Percentiles rank a stretch among this genome's conserved stretches.
Evolutionary conservation across 345 rosid species (phyloP).

Genomic region (Pelargonium nanum): DNA sequence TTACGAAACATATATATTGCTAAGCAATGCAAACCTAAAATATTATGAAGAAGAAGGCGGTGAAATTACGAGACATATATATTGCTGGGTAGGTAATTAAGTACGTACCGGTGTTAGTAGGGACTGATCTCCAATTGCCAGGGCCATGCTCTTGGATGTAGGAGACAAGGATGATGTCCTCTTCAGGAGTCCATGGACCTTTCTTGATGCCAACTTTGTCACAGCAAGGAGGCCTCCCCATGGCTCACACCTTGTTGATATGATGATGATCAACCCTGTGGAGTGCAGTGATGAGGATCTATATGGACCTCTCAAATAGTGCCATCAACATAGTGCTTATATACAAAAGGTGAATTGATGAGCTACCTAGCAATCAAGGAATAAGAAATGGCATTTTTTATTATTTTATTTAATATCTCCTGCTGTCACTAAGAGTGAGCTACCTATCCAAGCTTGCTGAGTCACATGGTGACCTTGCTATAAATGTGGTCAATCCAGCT

Average conservation of each 20-base stretch:
- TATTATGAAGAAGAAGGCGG: not conserved
- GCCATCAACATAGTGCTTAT: not conserved
- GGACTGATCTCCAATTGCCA: slow-evolving; percentile 96
- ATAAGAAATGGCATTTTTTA: too few species aligned
- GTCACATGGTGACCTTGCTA: too few species aligned
- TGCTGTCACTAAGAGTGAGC: too few species aligned
- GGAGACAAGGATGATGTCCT: slow-evolving; percentile 85
- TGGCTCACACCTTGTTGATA: slow-evolving; percentile 16
- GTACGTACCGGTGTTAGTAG: slow-evolving; percentile 68
- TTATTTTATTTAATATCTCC: too few species aligned
- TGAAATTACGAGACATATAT: not conserved
- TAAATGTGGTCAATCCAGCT: too few species aligned
- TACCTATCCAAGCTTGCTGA: too few species aligned
- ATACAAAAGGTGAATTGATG: too few species aligned
- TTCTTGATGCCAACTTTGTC: slow-evolving; percentile 85
- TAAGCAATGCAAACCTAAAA: too few species aligned
- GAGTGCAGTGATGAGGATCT: too few species aligned
- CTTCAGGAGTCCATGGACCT: slow-evolving; percentile 99
- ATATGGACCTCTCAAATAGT: slow-evolving; percentile 22
- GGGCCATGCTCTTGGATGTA: slow-evolving; percentile 95
- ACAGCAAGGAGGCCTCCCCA: slow-evolving; percentile 97
- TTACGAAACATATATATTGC: not conserved
- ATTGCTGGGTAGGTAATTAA: not conserved
- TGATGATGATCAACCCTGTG: too few species aligned
- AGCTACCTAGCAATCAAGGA: too few species aligned